A percentile compares a stretch with the other conserved stretches of the same genome.
These are phyloP conservation scores for Plasmopara halstedii DNA, from an alignment of 352 stramenopile species.

Conservation along the genomic window DNA sequence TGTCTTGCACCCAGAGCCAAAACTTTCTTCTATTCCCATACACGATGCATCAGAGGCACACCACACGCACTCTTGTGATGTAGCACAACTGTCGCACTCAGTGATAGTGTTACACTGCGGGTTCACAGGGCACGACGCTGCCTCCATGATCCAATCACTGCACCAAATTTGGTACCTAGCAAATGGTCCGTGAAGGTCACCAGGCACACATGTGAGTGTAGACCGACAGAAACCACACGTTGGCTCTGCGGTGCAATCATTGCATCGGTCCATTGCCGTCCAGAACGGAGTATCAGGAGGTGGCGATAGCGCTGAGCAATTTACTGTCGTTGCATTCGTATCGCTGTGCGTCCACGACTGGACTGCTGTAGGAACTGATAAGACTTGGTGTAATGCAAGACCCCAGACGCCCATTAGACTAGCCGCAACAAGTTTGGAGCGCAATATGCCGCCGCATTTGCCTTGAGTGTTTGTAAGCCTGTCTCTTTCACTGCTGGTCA, in stretches of 20 bases:
- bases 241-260: slow-evolving; percentile 44
- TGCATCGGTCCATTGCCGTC: slow-evolving; percentile 63
- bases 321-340: slow-evolving; percentile 12
- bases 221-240: slow-evolving; percentile 88
- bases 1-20: slow-evolving; percentile 67
- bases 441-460: slow-evolving; percentile 6
- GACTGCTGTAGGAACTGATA: slow-evolving; percentile 10
- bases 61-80: slow-evolving; percentile 75
- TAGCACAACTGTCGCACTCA: slow-evolving; percentile 61
- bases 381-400: slow-evolving; percentile 8
- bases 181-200: slow-evolving; percentile 46
- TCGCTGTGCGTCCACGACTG: slow-evolving; percentile 25
- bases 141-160: slow-evolving; percentile 51
- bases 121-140: slow-evolving; percentile 62
- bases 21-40: slow-evolving; percentile 80
- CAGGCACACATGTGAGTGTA: slow-evolving; percentile 81
- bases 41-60: slow-evolving; percentile 82
- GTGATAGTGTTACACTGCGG: slow-evolving; percentile 40
- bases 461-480: slow-evolving; percentile 7
- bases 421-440: slow-evolving; percentile 5
- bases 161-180: slow-evolving; percentile 31
- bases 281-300: slow-evolving; percentile 45
- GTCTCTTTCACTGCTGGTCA: slow-evolving; percentile 12
- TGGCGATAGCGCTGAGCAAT: slow-evolving; percentile 51
- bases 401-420: slow-evolving; percentile 15